Conservation (phyloP, 306 rosid genomes). For the Calophaca sinica region DNA sequence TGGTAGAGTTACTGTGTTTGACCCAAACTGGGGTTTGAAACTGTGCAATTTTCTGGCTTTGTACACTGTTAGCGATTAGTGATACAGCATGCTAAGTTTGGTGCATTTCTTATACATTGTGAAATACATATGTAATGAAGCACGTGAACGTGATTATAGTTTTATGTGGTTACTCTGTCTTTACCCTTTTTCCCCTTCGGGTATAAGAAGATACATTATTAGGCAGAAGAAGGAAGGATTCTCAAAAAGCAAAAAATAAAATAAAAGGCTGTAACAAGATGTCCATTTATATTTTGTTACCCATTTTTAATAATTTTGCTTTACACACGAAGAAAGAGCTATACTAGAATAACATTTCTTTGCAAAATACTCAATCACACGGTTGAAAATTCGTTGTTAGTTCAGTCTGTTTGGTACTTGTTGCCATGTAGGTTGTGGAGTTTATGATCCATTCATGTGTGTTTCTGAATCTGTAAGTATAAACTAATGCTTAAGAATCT, state of each 20-base stretch:
- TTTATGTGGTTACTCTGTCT: background rate
- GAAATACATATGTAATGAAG: too few species aligned
- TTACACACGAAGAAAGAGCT: background rate
- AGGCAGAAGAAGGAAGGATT: background rate
- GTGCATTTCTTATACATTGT: too few species aligned
- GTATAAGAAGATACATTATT: background rate
- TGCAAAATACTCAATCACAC: constrained; percentile 4
- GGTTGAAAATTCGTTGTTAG: background rate
- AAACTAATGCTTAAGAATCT: constrained; percentile 19
- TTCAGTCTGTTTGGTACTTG: background rate
- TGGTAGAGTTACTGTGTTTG: background rate
- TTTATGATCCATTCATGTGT: background rate
- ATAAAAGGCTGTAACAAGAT: background rate
- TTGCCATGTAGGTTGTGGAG: background rate
- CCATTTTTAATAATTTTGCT: background rate
- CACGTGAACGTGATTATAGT: background rate
- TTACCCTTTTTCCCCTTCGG: background rate
- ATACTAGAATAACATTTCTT: constrained; percentile 3
- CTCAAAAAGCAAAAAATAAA: background rate
- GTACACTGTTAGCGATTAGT: background rate
- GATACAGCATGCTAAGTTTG: background rate
- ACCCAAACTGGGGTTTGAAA: background rate
- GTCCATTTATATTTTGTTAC: background rate
- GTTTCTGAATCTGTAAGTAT: background rate
- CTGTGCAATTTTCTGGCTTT: background rate